A percentile compares a stretch with the other conserved stretches of the same genome.
phyloP scores from a whole-genome alignment of 2,329 filamentous ascomycete genomes.

The Rhynchosporium graminicola region DNA sequence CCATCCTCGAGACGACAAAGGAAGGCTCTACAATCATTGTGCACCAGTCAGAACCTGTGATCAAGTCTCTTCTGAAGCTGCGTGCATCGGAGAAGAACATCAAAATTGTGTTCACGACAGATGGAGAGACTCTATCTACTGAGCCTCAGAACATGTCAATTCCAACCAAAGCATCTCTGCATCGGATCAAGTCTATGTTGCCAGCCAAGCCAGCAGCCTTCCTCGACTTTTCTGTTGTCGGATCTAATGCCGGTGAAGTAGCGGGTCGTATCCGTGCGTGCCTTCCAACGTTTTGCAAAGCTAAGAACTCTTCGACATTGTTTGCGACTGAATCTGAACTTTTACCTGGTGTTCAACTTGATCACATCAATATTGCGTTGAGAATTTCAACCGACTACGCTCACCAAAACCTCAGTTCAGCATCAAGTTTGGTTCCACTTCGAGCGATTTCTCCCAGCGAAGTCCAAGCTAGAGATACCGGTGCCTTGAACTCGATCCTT shows the following conservation, averaged over 20 bases:
- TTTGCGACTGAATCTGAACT: conserved; percentile 8
- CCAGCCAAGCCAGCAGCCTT: background rate
- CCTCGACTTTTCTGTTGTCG: conserved; percentile 2
- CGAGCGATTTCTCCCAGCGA: too few relatives aligned
- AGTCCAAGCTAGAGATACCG: background rate
- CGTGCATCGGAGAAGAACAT: conserved; percentile 3
- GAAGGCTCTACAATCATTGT: conserved; percentile 7
- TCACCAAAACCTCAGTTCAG: too few relatives aligned
- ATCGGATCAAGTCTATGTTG: background rate
- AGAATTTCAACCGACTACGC: too few relatives aligned
- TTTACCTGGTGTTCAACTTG: background rate
- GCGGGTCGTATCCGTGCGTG: conserved; percentile 2
- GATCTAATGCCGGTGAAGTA: background rate
- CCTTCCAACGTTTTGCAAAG: conserved; percentile 3
- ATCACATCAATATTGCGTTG: conserved; percentile 17
- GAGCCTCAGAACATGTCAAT: background rate
- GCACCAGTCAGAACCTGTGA: background rate
- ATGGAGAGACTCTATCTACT: background rate
- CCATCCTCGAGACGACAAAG: background rate
- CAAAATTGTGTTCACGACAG: conserved; percentile 4
- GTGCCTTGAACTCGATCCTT: background rate
- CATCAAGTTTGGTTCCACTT: too few relatives aligned
- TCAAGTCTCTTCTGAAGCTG: background rate
- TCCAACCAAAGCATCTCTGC: background rate
- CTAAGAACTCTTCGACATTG: background rate